Conservation (phyloP, 2,329 filamentous ascomycete genomes). For the Calonectria multiphialidica region DNA sequence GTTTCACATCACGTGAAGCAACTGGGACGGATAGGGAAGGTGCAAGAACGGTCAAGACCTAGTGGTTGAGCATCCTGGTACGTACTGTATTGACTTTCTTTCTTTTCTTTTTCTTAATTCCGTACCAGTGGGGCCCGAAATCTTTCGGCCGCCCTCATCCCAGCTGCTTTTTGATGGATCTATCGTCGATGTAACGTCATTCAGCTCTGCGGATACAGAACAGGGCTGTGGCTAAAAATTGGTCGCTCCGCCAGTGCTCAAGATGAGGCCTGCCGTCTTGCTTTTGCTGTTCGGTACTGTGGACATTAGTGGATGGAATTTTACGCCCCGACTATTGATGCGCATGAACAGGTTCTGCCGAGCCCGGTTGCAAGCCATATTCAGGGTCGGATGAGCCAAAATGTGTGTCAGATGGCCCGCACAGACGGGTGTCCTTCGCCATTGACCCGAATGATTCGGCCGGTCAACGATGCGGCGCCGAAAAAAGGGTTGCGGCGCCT, state of each 20-base stretch:
- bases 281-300: conserved; percentile 36
- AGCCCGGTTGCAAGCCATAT: neutral
- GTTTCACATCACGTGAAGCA: neutral
- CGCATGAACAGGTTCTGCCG: conserved; percentile 26
- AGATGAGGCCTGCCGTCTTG: conserved; percentile 40
- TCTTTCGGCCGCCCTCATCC: conserved; percentile 35
- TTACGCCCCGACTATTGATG: conserved; percentile 15
- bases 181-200: conserved; percentile 36
- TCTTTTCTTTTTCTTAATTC: conserved; percentile 6
- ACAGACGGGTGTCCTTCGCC: neutral
- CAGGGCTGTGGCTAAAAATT: conserved; percentile 27
- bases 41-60: neutral
- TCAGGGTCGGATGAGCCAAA: neutral
- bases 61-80: neutral
- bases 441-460: neutral
- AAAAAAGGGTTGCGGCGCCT: conserved; percentile 5
- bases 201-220: conserved; percentile 41
- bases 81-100: neutral
- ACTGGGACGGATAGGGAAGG: conserved; percentile 3
- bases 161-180: conserved; percentile 28
- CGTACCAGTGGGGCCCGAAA: conserved; percentile 37
- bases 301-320: conserved; percentile 14
- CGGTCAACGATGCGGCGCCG: neutral
- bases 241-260: conserved; percentile 30
- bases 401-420: neutral